A percentile compares a stretch with the other conserved stretches of the same genome.
Evolutionary conservation across 805 yeast species (phyloP).

Genomic region (Hanseniaspora clermontiae): DNA sequence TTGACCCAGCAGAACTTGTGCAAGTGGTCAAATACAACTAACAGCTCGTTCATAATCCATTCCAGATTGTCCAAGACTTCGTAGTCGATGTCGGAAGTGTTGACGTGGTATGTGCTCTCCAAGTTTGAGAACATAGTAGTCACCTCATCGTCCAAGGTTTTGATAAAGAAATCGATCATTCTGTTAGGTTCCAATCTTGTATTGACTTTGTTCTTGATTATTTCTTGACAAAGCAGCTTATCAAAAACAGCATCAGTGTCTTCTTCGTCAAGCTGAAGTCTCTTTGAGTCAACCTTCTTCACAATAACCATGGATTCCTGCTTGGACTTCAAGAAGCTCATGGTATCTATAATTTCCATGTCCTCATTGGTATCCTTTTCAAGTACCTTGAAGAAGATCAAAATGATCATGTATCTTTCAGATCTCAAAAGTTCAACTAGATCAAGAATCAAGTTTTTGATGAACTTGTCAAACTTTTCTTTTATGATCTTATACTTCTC

Average conservation of each 20-base stretch:
- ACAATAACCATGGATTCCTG: slow-evolving; percentile 4
- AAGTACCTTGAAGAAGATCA: slow-evolving; percentile 60
- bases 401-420: slow-evolving; percentile 54
- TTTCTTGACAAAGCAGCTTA: slow-evolving; percentile 28
- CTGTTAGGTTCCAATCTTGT: slow-evolving; percentile 40
- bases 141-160: slow-evolving; percentile 47
- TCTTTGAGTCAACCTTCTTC: background rate
- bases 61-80: slow-evolving; percentile 56
- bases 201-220: slow-evolving; percentile 31
- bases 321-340: slow-evolving; percentile 1
- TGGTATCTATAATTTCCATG: slow-evolving; percentile 19
- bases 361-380: slow-evolving; percentile 77
- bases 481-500: background rate
- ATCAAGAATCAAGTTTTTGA: slow-evolving; percentile 52
- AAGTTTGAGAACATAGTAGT: slow-evolving; percentile 41
- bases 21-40: slow-evolving; percentile 49
- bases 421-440: slow-evolving; percentile 62
- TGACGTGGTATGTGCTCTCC: background rate
- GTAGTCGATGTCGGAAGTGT: slow-evolving; percentile 27
- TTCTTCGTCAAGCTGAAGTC: background rate
- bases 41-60: slow-evolving; percentile 75
- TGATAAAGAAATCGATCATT: slow-evolving; percentile 49
- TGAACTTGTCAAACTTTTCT: slow-evolving; percentile 46
- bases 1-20: slow-evolving; percentile 49
- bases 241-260: slow-evolving; percentile 24